A percentile compares a stretch with the other conserved stretches of the same genome.
Conservation (phyloP, 106 monocot genomes). For the Allium fistulosum region DNA sequence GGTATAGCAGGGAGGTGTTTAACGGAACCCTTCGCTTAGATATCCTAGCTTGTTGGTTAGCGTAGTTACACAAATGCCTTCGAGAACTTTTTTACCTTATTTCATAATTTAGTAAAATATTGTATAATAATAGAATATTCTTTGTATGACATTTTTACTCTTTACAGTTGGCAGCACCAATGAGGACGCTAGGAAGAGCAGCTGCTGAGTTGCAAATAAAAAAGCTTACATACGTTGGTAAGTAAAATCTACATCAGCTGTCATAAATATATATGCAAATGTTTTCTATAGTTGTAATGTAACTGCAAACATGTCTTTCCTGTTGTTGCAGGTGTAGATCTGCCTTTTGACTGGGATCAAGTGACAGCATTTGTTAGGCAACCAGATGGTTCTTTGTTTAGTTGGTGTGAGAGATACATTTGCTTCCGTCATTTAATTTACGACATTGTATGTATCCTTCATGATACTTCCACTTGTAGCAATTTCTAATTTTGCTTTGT, state of each 20-base stretch:
- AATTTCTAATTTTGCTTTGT: slow-evolving; percentile 1
- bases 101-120: background rate
- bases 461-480: background rate
- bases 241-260: background rate
- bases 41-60: too few relatives aligned
- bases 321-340: slow-evolving; percentile 52
- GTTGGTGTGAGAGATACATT: slow-evolving; percentile 76
- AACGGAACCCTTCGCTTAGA: too few relatives aligned
- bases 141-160: background rate
- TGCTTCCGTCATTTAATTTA: slow-evolving; percentile 75
- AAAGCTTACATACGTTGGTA: slow-evolving; percentile 83
- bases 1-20: too few relatives aligned
- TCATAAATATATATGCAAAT: background rate
- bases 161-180: slow-evolving; percentile 59
- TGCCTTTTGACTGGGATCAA: slow-evolving; percentile 89
- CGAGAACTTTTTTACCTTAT: background rate
- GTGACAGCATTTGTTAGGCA: slow-evolving; percentile 74
- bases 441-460: slow-evolving; percentile 42
- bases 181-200: slow-evolving; percentile 57
- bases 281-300: background rate
- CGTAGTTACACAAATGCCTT: too few relatives aligned
- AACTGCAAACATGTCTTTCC: background rate
- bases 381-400: slow-evolving; percentile 86
- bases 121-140: background rate
- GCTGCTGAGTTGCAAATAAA: slow-evolving; percentile 73